Evolutionary conservation across 768 basidiomycete genomes (phyloP).

Genomic region (Lactarius psammicola): DNA sequence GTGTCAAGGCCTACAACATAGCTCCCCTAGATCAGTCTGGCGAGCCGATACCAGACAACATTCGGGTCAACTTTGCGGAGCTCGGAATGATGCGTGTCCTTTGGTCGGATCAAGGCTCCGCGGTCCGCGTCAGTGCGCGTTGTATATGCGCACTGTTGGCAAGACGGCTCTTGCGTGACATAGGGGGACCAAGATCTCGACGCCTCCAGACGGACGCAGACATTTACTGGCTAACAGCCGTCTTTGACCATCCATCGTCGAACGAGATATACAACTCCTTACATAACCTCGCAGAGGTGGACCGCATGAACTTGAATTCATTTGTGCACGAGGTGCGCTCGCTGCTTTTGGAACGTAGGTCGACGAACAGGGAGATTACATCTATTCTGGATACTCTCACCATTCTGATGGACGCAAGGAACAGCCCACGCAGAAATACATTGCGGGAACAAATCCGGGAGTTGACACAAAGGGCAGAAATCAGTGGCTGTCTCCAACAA

Average conservation of each 20-base stretch:
- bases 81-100: not conserved
- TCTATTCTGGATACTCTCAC: not conserved
- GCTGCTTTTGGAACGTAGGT: not conserved
- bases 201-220: not conserved
- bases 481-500: not conserved
- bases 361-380: not conserved
- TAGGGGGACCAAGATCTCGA: not conserved
- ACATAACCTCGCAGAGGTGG: not conserved
- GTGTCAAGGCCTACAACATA: not conserved
- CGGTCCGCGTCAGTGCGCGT: not conserved
- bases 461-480: not conserved
- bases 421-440: not conserved
- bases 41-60: not conserved
- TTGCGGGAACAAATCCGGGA: not conserved
- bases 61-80: not conserved
- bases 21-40: not conserved
- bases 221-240: not conserved
- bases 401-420: not conserved
- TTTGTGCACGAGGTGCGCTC: not conserved
- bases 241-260: not conserved
- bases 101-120: not conserved
- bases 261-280: not conserved
- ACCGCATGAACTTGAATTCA: not conserved
- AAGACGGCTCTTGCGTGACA: not conserved
- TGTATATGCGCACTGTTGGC: constrained; percentile 1